Evolutionary conservation across 257 asterid species (phyloP).

Genomic region (Solanum chiquidenum): DNA sequence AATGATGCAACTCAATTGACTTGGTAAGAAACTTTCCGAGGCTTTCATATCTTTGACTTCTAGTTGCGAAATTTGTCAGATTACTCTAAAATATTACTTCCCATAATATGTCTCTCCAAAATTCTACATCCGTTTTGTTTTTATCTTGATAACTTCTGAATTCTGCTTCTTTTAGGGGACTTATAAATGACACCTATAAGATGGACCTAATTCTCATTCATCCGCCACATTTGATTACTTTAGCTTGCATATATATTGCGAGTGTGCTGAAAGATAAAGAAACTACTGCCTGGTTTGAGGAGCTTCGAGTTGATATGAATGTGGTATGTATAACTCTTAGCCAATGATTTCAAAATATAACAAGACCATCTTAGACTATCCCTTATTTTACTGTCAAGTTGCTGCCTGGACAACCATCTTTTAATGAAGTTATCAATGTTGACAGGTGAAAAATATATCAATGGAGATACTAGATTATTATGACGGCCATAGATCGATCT

Average conservation of each 20-base stretch:
- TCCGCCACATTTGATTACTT: conserved; percentile 84
- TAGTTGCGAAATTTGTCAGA: not conserved
- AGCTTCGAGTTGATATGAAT: conserved; percentile 94
- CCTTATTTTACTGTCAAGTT: not conserved
- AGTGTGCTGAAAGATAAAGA: conserved; percentile 86
- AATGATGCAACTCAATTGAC: conserved; percentile 68
- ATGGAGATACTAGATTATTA: conserved; percentile 89
- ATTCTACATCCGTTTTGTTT: not conserved
- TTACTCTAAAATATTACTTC: not conserved
- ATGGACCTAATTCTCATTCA: conserved; percentile 87
- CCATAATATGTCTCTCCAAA: not conserved
- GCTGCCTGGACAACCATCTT: not conserved
- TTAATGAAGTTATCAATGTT: not conserved
- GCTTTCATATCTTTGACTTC: not conserved
- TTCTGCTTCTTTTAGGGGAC: conserved; percentile 49
- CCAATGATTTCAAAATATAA: not conserved
- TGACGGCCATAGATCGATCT: conserved; percentile 59
- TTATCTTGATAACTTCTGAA: not conserved
- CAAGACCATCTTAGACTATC: not conserved
- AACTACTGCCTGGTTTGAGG: conserved; percentile 97
- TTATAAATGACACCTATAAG: conserved; percentile 85
- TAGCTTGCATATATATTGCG: conserved; percentile 81
- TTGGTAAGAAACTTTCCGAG: conserved; percentile 36
- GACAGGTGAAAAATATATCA: conserved; percentile 87
- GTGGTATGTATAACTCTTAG: conserved; percentile 34